Percentiles rank a stretch among this genome's conserved stretches.
Conservation (phyloP, 345 rosid species). For the Citrus reticulata region DNA sequence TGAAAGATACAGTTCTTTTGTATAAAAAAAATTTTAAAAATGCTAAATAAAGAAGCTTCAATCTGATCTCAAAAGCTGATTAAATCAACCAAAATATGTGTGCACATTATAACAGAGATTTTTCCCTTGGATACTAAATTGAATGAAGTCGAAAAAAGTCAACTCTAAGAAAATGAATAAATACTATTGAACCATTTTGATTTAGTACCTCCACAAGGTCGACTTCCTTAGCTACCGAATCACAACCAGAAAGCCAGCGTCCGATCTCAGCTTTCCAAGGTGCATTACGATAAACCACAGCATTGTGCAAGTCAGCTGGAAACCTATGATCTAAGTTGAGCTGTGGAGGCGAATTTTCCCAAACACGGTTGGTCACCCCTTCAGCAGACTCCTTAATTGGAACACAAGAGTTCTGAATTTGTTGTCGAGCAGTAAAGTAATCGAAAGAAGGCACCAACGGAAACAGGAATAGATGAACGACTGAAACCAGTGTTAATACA, state of each 20-base stretch:
- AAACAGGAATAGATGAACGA: slow-evolving; percentile 67
- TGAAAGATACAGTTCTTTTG: neutral
- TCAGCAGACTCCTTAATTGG: slow-evolving; percentile 42
- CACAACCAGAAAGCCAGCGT: slow-evolving; percentile 88
- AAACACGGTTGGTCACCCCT: slow-evolving; percentile 10
- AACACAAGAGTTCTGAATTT: slow-evolving; percentile 42
- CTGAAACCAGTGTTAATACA: slow-evolving; percentile 50
- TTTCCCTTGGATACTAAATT: neutral
- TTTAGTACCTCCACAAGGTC: slow-evolving; percentile 54
- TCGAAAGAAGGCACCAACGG: slow-evolving; percentile 74
- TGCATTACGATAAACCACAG: slow-evolving; percentile 69
- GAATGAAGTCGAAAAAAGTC: neutral
- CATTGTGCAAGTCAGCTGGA: slow-evolving; percentile 72
- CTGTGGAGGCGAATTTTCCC: slow-evolving; percentile 18
- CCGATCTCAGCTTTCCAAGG: slow-evolving; percentile 90
- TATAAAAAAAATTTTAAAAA: neutral
- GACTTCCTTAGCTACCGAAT: slow-evolving; percentile 50
- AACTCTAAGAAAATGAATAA: neutral
- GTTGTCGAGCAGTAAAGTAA: slow-evolving; percentile 43
- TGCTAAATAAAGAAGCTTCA: neutral
- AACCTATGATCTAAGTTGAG: slow-evolving; percentile 52
- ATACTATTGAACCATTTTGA: neutral
- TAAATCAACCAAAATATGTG: neutral
- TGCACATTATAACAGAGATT: neutral
- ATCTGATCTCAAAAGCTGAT: neutral